These are phyloP conservation scores for Beauveria asiatica DNA, from an alignment of 2,329 filamentous ascomycete species.

Conservation along the genomic window DNA sequence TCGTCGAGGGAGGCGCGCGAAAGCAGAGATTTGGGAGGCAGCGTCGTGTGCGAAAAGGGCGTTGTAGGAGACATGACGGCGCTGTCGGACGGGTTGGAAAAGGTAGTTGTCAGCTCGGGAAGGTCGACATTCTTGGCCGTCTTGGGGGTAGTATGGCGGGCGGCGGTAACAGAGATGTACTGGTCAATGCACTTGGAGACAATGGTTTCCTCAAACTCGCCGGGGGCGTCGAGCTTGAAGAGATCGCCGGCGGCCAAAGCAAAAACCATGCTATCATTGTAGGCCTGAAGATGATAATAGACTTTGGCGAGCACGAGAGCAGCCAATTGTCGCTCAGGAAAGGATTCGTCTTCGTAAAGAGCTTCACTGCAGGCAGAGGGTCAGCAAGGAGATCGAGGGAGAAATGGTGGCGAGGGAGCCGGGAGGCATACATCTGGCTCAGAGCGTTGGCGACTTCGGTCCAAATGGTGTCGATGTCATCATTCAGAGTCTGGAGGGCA, in stretches of 20 bases:
- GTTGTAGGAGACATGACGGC: slow-evolving; percentile 80
- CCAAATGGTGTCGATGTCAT: slow-evolving; percentile 95
- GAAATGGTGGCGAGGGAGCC: not conserved
- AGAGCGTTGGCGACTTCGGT: slow-evolving; percentile 90
- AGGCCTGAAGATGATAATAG: slow-evolving; percentile 97
- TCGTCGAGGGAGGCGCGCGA: slow-evolving; percentile 67
- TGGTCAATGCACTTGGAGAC: slow-evolving; percentile 97
- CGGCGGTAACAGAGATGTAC: slow-evolving; percentile 70
- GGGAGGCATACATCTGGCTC: slow-evolving; percentile 68
- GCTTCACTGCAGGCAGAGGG: slow-evolving; percentile 60
- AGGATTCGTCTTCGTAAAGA: slow-evolving; percentile 91
- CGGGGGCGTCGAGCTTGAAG: slow-evolving; percentile 82
- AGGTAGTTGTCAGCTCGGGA: slow-evolving; percentile 72
- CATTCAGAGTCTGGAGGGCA: slow-evolving; percentile 88
- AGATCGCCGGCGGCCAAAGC: slow-evolving; percentile 89
- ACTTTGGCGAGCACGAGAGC: slow-evolving; percentile 94
- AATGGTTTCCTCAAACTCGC: slow-evolving; percentile 98
- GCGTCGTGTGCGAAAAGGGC: slow-evolving; percentile 86
- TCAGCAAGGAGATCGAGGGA: slow-evolving; percentile 1
- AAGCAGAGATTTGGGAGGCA: slow-evolving; percentile 92
- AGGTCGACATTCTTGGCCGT: slow-evolving; percentile 39
- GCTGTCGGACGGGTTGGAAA: slow-evolving; percentile 59
- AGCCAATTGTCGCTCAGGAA: slow-evolving; percentile 87
- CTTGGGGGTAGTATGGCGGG: slow-evolving; percentile 39
- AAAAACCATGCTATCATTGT: slow-evolving; percentile 99